Percentiles rank a stretch among this genome's conserved stretches.
Evolutionary conservation across 352 stramenopile genomes (phyloP).

Genomic region (Phytopythium kandeliae): DNA sequence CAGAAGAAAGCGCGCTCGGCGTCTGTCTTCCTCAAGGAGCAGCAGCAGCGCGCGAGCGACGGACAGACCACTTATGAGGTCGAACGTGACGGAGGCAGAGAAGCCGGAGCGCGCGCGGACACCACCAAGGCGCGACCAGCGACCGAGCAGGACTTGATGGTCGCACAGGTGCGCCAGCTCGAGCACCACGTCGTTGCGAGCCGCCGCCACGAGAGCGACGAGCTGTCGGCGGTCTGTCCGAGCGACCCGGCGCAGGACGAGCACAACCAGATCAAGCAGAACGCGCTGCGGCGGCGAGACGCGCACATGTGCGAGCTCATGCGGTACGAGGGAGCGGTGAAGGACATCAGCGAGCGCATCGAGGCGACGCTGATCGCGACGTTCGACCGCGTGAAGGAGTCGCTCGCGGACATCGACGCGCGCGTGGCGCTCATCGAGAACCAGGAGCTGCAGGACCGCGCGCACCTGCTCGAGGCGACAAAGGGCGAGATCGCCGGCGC

Average conservation of each 20-base stretch:
- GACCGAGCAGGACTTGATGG: conserved; percentile 34
- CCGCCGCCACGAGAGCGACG: conserved; percentile 8
- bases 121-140: conserved; percentile 4
- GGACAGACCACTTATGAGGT: conserved; percentile 1
- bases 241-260: neutral
- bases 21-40: conserved; percentile 33
- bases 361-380: conserved; percentile 44
- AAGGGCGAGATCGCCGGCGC: conserved; percentile 28
- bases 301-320: conserved; percentile 46
- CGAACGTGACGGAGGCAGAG: conserved; percentile 3
- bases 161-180: conserved; percentile 50
- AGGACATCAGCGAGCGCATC: conserved; percentile 56
- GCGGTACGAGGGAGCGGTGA: conserved; percentile 41
- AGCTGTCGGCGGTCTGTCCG: neutral
- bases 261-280: conserved; percentile 49
- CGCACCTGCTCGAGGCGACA: conserved; percentile 29
- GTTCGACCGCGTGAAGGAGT: conserved; percentile 55
- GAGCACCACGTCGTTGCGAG: conserved; percentile 31
- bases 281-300: conserved; percentile 46
- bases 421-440: conserved; percentile 13
- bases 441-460: conserved; percentile 22
- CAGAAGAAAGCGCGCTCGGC: conserved; percentile 38
- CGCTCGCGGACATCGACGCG: conserved; percentile 30
- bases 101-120: conserved; percentile 10
- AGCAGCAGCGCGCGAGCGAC: conserved; percentile 31